Evolutionary conservation across 2,329 filamentous ascomycete species (phyloP).

Genomic region (Phialocephala sp.): DNA sequence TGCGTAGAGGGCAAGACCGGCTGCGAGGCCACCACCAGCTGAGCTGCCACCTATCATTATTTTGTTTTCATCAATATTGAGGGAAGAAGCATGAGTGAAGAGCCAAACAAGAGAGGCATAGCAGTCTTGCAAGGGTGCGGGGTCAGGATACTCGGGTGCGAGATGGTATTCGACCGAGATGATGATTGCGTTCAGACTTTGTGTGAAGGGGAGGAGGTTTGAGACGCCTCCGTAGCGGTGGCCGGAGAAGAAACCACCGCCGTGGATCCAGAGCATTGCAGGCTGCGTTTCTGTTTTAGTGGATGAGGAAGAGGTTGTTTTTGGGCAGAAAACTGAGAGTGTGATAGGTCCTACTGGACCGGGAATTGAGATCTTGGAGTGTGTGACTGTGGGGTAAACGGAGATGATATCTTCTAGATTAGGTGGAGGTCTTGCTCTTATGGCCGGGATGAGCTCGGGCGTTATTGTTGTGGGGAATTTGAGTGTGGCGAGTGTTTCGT

Average conservation of each 20-base stretch:
- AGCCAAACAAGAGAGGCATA: conserved; percentile 45
- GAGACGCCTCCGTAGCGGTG: neutral
- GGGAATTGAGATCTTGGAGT: neutral
- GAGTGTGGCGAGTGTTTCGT: neutral
- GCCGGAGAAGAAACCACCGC: neutral
- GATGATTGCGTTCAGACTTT: neutral
- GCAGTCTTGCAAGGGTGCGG: neutral
- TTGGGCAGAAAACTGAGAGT: neutral
- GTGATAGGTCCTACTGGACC: neutral
- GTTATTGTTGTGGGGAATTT: neutral
- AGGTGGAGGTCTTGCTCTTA: neutral
- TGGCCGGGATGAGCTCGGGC: neutral
- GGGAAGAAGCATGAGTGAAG: conserved; percentile 44
- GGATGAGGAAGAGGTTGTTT: neutral
- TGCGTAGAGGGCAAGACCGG: conserved; percentile 56
- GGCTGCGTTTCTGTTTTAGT: neutral
- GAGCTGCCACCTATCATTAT: conserved; percentile 61
- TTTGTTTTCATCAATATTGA: conserved; percentile 52
- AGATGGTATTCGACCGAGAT: neutral
- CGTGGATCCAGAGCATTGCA: neutral
- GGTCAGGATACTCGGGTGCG: neutral
- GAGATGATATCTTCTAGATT: neutral
- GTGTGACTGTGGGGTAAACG: neutral
- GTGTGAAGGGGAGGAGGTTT: neutral
- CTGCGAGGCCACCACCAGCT: conserved; percentile 62